Evolutionary conservation across 2,329 filamentous ascomycete species (phyloP).

Genomic region (Rugonectria rugulosa): DNA sequence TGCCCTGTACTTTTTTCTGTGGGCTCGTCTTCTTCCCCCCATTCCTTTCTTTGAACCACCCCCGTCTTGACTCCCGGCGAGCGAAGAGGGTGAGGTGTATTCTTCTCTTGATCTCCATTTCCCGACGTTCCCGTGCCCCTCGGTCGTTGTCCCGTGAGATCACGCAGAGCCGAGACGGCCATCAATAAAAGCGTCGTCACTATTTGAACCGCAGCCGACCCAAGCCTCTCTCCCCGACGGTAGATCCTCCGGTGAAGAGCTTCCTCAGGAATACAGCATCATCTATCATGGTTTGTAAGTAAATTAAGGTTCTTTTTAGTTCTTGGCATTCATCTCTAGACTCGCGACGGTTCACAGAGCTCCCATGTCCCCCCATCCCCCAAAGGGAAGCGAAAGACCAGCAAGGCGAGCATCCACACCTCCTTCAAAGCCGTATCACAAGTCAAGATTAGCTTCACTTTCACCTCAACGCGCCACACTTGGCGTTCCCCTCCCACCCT

Average conservation of each 20-base stretch:
- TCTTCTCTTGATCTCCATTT: neutral
- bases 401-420: too few species aligned
- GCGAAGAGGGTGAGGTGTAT: neutral
- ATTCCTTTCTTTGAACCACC: slow-evolving; percentile 2
- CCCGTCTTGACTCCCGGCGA: slow-evolving; percentile 6
- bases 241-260: neutral
- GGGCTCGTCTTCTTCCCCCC: neutral
- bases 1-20: neutral
- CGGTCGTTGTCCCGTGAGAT: neutral
- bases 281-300: slow-evolving; percentile 17
- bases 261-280: neutral
- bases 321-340: too few species aligned
- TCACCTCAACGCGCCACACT: slow-evolving; percentile 13
- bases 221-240: neutral
- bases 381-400: too few species aligned
- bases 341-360: too few species aligned
- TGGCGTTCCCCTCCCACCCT: too few species aligned
- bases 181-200: neutral
- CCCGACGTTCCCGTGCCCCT: neutral
- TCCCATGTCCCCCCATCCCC: neutral
- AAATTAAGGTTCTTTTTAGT: slow-evolving; percentile 9
- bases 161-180: neutral
- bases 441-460: slow-evolving; percentile 13
- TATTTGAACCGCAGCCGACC: neutral
- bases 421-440: slow-evolving; percentile 7